Conservation (phyloP, 371 early-diverging fungal genomes). For the Actinomucor elegans region DNA sequence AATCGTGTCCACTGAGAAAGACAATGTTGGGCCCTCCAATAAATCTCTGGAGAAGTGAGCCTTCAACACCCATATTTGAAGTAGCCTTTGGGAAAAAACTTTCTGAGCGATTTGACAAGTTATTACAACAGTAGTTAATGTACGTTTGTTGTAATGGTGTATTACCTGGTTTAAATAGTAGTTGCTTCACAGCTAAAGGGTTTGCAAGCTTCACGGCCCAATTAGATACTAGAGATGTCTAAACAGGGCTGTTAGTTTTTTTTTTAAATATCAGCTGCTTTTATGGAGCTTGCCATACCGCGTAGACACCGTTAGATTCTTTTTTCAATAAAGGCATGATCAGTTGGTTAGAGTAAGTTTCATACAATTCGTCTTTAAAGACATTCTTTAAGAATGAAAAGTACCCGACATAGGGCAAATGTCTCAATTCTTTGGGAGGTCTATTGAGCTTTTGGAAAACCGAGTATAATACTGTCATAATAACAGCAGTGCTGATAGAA, state of each 20-base stretch:
- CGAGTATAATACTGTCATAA: slow-evolving; percentile 2
- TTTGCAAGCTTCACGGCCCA: slow-evolving; percentile 14
- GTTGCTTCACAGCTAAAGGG: slow-evolving; percentile 11
- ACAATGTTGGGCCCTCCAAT: slow-evolving; percentile 28
- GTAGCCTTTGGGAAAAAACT: slow-evolving; percentile 18
- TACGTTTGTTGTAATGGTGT: background rate
- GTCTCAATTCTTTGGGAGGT: slow-evolving; percentile 7
- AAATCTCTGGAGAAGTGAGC: slow-evolving; percentile 20
- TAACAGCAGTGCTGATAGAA: slow-evolving; percentile 3
- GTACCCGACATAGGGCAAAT: slow-evolving; percentile 3
- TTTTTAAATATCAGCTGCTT: background rate
- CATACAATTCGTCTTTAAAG: slow-evolving; percentile 7
- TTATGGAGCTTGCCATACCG: background rate
- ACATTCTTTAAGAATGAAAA: slow-evolving; percentile 8
- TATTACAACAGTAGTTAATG: background rate
- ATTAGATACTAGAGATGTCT: slow-evolving; percentile 1
- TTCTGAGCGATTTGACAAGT: background rate
- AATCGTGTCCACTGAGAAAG: slow-evolving; percentile 23
- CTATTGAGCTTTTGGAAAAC: slow-evolving; percentile 6
- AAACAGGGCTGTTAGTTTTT: too few relatives aligned
- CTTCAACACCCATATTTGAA: slow-evolving; percentile 1
- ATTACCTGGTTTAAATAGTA: slow-evolving; percentile 12
- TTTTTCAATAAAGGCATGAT: slow-evolving; percentile 6
- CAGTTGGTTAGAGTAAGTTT: slow-evolving; percentile 6
- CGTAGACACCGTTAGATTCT: background rate